Evolutionary conservation across 2,329 filamentous ascomycete species (phyloP).

Genomic region (Fusarium bulbicola): DNA sequence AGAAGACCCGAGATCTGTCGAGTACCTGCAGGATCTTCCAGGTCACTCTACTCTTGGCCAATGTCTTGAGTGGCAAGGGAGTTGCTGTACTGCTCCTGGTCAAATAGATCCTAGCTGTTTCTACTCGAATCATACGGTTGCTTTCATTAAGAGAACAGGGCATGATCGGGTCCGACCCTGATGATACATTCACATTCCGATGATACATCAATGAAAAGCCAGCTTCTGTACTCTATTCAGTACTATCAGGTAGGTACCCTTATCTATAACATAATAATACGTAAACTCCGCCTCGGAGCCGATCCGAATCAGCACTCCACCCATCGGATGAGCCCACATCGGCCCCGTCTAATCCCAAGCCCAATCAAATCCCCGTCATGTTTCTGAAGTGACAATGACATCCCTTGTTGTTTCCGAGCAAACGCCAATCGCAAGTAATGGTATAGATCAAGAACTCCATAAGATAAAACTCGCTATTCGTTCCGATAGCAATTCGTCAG

Average conservation of each 20-base stretch:
- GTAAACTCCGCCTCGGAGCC: slow-evolving; percentile 22
- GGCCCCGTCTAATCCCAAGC: slow-evolving; percentile 9
- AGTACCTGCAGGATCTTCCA: not conserved
- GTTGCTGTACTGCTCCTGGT: too few relatives aligned
- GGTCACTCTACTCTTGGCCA: not conserved
- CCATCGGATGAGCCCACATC: slow-evolving; percentile 13
- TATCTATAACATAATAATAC: not conserved
- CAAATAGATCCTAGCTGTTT: not conserved
- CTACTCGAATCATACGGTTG: not conserved
- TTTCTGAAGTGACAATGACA: not conserved
- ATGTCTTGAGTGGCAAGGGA: not conserved
- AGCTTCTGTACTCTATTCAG: not conserved
- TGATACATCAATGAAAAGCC: not conserved
- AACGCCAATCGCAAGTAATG: slow-evolving; percentile 34
- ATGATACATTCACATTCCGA: not conserved
- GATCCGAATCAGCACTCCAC: slow-evolving; percentile 16
- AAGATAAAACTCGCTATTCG: slow-evolving; percentile 4
- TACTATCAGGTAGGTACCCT: not conserved
- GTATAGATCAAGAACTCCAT: slow-evolving; percentile 27
- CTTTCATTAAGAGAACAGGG: not conserved
- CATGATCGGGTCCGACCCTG: not conserved
- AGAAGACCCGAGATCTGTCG: not conserved
- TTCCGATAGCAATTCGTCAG: slow-evolving; percentile 14
- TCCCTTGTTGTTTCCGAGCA: slow-evolving; percentile 20
- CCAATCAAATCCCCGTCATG: not conserved